Evolutionary conservation across 129 eudicot species (phyloP), one percentile per base, ranked within the genome.

Genomic region (Mikania micrantha): DNA sequence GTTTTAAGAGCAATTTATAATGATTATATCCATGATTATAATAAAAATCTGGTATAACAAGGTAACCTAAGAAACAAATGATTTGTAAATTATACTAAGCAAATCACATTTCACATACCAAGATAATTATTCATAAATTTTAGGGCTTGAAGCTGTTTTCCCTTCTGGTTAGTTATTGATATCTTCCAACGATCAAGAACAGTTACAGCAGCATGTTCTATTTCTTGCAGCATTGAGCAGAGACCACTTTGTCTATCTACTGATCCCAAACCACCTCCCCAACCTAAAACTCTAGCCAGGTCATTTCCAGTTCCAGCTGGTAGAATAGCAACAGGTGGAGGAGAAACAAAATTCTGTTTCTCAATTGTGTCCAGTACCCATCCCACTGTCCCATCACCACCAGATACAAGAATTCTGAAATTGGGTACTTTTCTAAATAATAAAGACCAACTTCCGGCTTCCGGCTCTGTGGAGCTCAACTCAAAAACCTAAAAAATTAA

Each of bases 221-320:
- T 81, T 70, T 90, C 85, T 35, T 87, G 90, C 78, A 94, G 69
- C 58, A 85, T 73, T 5, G 93, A 83, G 79, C 79, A 90, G 73
- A 94, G 96, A 35, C 99, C 99, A 52, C 99, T 97, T 42, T 94
- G 97, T 84, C 85, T 90, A 77, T 94, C 97, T 31, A 94, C 86
- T 45, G 90, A 78, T 16, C 97, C 90, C 79, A 94, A 71, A 72
- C 99, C 99, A 60, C 85, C 90, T 31, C 99, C 97, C 99, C 99
- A 94, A 40, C 90, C 85, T 60, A 94, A 81, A 75, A 94, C 94
- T 64, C 99, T 82, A 5, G 99, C 97, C 81, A 94, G 72, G 79
- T 94, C 99, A 81, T 94, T 94, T 70, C 99, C 99, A 9, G 99
- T 94, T 68, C 99, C 99, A 10, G 99, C 97, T 59, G 99, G 99